Percentiles rank a stretch among this genome's conserved stretches.
Conservation (phyloP, 441 rosid species). For the Hypseocharis bilobata region DNA sequence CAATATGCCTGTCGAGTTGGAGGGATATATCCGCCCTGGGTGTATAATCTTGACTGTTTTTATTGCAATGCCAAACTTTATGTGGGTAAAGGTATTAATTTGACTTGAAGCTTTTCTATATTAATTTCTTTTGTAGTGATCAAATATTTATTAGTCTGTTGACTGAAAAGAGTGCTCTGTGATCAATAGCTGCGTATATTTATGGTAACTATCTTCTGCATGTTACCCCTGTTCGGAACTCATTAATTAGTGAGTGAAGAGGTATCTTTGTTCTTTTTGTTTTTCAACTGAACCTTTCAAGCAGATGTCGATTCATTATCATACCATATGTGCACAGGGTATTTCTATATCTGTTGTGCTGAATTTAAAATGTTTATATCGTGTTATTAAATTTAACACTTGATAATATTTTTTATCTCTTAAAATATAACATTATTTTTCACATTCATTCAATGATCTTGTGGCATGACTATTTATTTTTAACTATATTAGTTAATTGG, state of each 20-base stretch:
- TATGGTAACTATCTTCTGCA: neutral
- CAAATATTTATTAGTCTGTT: neutral
- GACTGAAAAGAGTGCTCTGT: neutral
- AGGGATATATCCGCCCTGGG: constrained; percentile 94
- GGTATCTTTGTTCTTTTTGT: neutral
- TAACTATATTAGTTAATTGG: too few relatives aligned
- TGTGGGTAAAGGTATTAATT: constrained; percentile 71
- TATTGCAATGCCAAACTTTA: constrained; percentile 70
- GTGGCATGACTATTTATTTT: too few relatives aligned
- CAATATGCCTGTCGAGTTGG: constrained; percentile 91
- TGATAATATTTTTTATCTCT: too few relatives aligned
- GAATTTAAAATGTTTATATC: too few relatives aligned
- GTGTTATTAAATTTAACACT: too few relatives aligned
- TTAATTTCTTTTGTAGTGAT: neutral
- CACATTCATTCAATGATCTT: too few relatives aligned
- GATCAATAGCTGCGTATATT: neutral
- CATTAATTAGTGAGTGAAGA: neutral
- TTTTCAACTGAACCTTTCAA: too few relatives aligned
- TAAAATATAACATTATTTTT: too few relatives aligned
- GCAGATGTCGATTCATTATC: too few relatives aligned
- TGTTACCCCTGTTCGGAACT: neutral
- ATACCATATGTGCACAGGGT: too few relatives aligned
- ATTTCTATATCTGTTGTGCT: too few relatives aligned
- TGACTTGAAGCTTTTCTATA: neutral
- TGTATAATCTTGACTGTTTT: constrained; percentile 86